Base-by-base conservation (phyloP, 2,329 filamentous ascomycete genomes). In the Diplocarpon mali region DNA sequence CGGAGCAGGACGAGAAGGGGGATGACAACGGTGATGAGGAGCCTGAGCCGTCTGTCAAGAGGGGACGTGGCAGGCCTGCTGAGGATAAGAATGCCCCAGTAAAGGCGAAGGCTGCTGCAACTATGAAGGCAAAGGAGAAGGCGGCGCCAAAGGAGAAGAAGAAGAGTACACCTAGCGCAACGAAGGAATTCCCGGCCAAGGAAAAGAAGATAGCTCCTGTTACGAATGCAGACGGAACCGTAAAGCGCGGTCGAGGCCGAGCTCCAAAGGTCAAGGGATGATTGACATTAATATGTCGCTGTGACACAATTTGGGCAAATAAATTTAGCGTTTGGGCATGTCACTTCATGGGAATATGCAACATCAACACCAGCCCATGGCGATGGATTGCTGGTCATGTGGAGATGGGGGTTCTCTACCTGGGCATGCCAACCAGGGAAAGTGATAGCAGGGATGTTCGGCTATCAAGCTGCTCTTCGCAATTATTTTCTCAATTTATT, bases 211-310 rank as follows among this genome's bases (percentile, higher is more conserved):
- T 9, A 6, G 34, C 14, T 8, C 2, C 17, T 15, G 29, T 11
- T 42, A 3, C 9, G 17, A 38, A 17, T 35, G 44, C 12, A 14
- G 39, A 42, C 20, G 38, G 17, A 14, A 29, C 20, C 11, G 15
- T 17, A n/a, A 46, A 42, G 20, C 35, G 39, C 5, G 39, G 44
- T 42, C 34, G 45, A 13, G 45, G 45, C n/a, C 29, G 45, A 36
- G 40, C 45, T 35, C 45, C 30, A 0, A 47, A 47, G 36, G 40
- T 36, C 2, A 37, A 43, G 40, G 38, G 12, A 16, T 13, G 14
- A 29, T 28, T 11, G 27, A 32, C 16, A 14, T 13, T 38, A 16
- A 38, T 27, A 3, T 16, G 3, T 7, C 11, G 3, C 11, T 2
- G 11, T 3, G 15, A 17, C 13, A 11, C 11, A 9, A 12, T 32